Percentiles rank a stretch among this genome's conserved stretches.
Evolutionary conservation across 192 early-diverging fungal species (phyloP).

Genomic region (Coemansia sp.): DNA sequence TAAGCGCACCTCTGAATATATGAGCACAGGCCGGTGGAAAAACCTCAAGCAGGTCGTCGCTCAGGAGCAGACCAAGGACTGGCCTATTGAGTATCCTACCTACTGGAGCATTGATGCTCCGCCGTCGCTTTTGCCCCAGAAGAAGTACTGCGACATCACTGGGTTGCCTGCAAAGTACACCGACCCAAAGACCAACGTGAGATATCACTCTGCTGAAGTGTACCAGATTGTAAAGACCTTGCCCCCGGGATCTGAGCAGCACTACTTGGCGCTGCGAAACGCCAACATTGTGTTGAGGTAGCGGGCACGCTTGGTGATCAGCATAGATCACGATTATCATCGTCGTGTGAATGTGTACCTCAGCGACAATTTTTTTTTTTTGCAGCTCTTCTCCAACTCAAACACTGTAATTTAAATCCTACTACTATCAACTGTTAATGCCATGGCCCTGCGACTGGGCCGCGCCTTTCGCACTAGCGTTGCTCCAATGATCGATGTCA

Average conservation of each 20-base stretch:
- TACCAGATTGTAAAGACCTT: constrained; percentile 74
- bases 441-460: constrained; percentile 14
- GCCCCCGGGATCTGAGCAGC: constrained; percentile 76
- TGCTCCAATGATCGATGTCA: constrained; percentile 78
- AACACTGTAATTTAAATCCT: not conserved
- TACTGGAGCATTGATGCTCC: constrained; percentile 83
- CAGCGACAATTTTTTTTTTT: not conserved
- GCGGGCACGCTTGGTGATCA: not conserved
- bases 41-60: constrained; percentile 81
- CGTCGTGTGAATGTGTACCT: not conserved
- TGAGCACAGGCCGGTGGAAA: constrained; percentile 67
- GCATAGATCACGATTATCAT: not conserved
- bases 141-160: constrained; percentile 92
- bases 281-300: constrained; percentile 74
- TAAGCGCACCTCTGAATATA: constrained; percentile 64
- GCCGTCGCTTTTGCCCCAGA: constrained; percentile 78
- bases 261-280: constrained; percentile 75
- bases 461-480: constrained; percentile 56
- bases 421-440: not conserved
- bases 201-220: constrained; percentile 81
- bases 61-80: constrained; percentile 63
- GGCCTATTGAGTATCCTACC: constrained; percentile 63
- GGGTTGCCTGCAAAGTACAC: constrained; percentile 84
- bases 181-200: constrained; percentile 82
- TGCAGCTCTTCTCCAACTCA: not conserved